Base-by-base conservation (phyloP, 2,329 filamentous ascomycete species). In the Xylaria sp. region DNA sequence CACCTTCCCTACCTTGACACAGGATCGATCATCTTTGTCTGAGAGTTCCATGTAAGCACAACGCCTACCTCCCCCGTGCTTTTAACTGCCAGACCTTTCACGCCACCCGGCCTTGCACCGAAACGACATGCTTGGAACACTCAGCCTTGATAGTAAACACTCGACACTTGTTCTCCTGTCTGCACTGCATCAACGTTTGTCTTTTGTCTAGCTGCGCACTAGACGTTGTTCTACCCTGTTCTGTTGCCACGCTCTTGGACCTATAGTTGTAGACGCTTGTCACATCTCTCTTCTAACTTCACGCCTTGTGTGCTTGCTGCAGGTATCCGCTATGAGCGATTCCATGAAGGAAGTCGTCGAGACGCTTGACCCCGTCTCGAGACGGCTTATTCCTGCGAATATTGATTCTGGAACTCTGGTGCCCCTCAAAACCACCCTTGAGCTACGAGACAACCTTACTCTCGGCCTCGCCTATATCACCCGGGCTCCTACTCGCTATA, bases 391-490 rank as follows among this genome's bases (percentile, higher is more conserved):
- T 68, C 78, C 78, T 62, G 59, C 71, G n/a, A 74, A 74, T 71
- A 75, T 79, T 61, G 57, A 76, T 69, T 65, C 70, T 64, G 78
- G 78, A 63, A 78, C 77, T 39, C 78, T 91, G 55, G 86, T 90
- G 52, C 88, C 89, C 36, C 82, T 91, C 57, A 91, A 90, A 80
- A 91, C 90, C 3, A 87, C 86, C 1, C 84, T 90, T 55, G 90
- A 91, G 77, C 84, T 90, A 62, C 83, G 86, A 61, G 86, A 89
- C 72, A 86, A 88, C 64, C 85, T 90, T 67, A 81, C 81, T 46
- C 81, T 88, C 70, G 86, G 91, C 59, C 84, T 88, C 68, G 90
- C 90, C 63, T 92, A 91, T 78, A 88, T 93, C 71, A 91, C 93
- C 59, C 86, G 91, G 76, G 87, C 92, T 64, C 92, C 92, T 56